Evolutionary conservation across 2,329 filamentous ascomycete species (phyloP).

Genomic region (Hirsutella rhossiliensis): DNA sequence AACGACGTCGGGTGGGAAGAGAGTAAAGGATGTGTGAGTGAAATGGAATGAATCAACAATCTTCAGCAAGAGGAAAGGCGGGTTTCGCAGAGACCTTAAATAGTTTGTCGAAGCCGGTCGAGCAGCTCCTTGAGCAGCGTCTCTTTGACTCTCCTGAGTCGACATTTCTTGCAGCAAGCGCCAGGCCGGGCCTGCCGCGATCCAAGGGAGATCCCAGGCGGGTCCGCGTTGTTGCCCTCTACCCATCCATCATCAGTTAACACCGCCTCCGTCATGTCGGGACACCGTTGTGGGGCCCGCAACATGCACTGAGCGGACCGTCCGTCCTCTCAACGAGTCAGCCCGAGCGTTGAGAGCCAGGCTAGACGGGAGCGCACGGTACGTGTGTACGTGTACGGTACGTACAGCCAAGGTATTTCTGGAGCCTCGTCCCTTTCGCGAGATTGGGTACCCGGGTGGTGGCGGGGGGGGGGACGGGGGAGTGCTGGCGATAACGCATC

Average conservation of each 20-base stretch:
- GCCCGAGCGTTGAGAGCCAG: background rate
- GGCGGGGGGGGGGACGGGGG: conserved; percentile 10
- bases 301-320: background rate
- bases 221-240: conserved; percentile 3
- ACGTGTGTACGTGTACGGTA: background rate
- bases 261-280: conserved; percentile 9
- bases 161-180: background rate
- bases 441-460: conserved; percentile 10
- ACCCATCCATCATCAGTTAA: conserved; percentile 1
- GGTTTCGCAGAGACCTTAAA: conserved; percentile 6
- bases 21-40: background rate
- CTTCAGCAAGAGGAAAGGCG: background rate
- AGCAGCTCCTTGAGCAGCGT: background rate
- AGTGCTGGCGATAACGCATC: conserved; percentile 12
- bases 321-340: conserved; percentile 3
- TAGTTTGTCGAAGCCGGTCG: conserved; percentile 1
- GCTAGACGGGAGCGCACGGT: background rate
- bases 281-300: conserved; percentile 8
- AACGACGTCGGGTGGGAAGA: background rate
- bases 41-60: background rate
- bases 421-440: conserved; percentile 2
- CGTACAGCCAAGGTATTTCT: background rate
- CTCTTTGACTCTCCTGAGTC: background rate
- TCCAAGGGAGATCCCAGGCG: background rate
- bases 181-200: background rate